These are phyloP conservation scores for Colletotrichum siamense DNA, from an alignment of 2,329 filamentous ascomycete species.

Conservation along the genomic window DNA sequence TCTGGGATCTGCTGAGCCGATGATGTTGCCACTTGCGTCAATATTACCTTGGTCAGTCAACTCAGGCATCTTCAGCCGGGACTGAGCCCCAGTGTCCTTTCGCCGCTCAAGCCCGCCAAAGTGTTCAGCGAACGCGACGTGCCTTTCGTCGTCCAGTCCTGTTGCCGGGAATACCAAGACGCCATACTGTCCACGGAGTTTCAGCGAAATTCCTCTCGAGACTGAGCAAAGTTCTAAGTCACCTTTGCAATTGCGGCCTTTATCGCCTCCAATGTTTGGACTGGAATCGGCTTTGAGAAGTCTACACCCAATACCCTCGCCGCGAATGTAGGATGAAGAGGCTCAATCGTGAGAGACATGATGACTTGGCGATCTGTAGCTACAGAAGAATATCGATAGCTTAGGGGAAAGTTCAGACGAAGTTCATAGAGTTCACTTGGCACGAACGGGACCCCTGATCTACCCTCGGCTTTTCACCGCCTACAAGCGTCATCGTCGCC, in stretches of 20 bases:
- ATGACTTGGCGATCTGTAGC: not conserved
- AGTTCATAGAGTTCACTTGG: not conserved
- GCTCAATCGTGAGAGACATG: conserved; percentile 29
- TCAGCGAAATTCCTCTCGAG: not conserved
- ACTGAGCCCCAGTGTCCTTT: not conserved
- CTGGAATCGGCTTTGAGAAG: not conserved
- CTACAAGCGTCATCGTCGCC: not conserved
- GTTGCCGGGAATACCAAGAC: conserved; percentile 57
- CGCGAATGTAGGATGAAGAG: conserved; percentile 33
- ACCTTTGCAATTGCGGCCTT: conserved; percentile 14
- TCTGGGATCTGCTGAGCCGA: conserved; percentile 38
- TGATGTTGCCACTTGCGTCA: conserved; percentile 41
- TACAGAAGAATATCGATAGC: not conserved
- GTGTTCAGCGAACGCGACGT: conserved; percentile 53
- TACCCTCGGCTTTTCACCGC: not conserved
- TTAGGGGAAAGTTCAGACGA: not conserved
- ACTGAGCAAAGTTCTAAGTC: too few relatives aligned
- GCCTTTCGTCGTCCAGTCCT: conserved; percentile 52
- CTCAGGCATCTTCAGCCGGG: conserved; percentile 32
- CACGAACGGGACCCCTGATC: not conserved
- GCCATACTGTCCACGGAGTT: conserved; percentile 48
- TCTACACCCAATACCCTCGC: conserved; percentile 23
- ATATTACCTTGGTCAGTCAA: conserved; percentile 64
- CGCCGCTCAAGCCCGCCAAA: conserved; percentile 53
- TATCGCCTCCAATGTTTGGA: not conserved